Base-by-base conservation (phyloP, 805 yeast genomes). In the Saccharomyces paradoxus region DNA sequence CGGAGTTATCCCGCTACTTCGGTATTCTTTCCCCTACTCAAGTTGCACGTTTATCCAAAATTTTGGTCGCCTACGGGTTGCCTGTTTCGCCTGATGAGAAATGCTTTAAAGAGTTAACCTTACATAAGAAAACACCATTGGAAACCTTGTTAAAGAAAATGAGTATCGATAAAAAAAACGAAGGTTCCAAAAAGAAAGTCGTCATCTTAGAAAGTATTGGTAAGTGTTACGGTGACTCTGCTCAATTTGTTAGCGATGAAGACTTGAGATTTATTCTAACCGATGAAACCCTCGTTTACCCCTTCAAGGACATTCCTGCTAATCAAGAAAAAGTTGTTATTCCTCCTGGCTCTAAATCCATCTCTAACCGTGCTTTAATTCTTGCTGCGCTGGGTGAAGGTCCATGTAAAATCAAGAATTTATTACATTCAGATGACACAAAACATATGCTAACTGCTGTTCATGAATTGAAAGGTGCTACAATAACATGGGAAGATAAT, bases 271-370 rank as follows among this genome's bases (percentile, higher is more conserved):
- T 91, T 57, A 83, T 94, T 12, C 74, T 94, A 55, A 85, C 97
- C 26, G 95, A 89, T 60, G 96, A 91, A 66, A 78, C 84, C 10
- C 59, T 80, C 51, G 96, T 94, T 41, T 77, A 74, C 51, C 82
- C 84, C 51, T 86, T 82, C 70, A 63, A 68, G 51, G 60, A 71
- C 31, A 56, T 63, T 58, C 52, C 65, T 32, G 44, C 62, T 1
- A 50, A 60, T 14, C 69, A 71, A 55, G 59, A 61, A 13, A 63
- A 69, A 24, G 78, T 74, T 21, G 80, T 89, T 37, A 77, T 78
- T 12, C 99, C 99, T 17, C 99, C 99, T 4, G 99, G 99, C 1
- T 92, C 98, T 1, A 94, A 94, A 69, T 92, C 98, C 3, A 92
- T 94, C 56, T 91, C 98, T 7, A 94, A 94, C 68, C 83, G 99